Conservation (phyloP, 768 basidiomycete genomes). For the Vararia minispora region DNA sequence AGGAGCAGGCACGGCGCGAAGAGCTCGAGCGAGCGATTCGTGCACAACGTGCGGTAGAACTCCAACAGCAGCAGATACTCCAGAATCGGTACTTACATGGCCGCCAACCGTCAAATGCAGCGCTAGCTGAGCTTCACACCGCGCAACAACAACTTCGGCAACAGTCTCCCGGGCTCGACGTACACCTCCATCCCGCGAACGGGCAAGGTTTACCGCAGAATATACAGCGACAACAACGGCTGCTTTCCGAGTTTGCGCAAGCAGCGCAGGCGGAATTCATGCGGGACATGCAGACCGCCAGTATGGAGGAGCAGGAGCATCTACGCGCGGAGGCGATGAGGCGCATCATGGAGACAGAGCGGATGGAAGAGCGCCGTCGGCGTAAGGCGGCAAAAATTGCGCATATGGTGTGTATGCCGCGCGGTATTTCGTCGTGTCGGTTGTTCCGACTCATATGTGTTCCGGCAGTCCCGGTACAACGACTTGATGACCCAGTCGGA, state of each 20-base stretch:
- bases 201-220: conserved; percentile 47
- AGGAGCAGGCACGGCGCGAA: conserved; percentile 12
- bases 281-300: conserved; percentile 49
- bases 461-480: conserved; percentile 71
- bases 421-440: background rate
- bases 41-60: conserved; percentile 13
- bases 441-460: conserved; percentile 5
- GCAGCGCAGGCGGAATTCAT: conserved; percentile 57
- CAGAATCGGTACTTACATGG: conserved; percentile 25
- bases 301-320: conserved; percentile 55
- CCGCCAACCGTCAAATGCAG: conserved; percentile 33
- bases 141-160: conserved; percentile 41
- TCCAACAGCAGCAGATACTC: conserved; percentile 14
- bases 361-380: conserved; percentile 75
- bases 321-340: conserved; percentile 71
- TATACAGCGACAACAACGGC: conserved; percentile 62
- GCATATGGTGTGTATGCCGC: conserved; percentile 55
- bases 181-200: conserved; percentile 36
- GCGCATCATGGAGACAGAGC: conserved; percentile 85
- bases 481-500: conserved; percentile 96
- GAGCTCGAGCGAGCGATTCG: conserved; percentile 12
- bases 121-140: conserved; percentile 37
- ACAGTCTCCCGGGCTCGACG: conserved; percentile 18
- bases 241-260: conserved; percentile 69
- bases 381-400: conserved; percentile 78